Percentiles rank a stretch among this genome's conserved stretches.
phyloP scores from a whole-genome alignment of 345 rosid species.

The Salix koriyanagi region DNA sequence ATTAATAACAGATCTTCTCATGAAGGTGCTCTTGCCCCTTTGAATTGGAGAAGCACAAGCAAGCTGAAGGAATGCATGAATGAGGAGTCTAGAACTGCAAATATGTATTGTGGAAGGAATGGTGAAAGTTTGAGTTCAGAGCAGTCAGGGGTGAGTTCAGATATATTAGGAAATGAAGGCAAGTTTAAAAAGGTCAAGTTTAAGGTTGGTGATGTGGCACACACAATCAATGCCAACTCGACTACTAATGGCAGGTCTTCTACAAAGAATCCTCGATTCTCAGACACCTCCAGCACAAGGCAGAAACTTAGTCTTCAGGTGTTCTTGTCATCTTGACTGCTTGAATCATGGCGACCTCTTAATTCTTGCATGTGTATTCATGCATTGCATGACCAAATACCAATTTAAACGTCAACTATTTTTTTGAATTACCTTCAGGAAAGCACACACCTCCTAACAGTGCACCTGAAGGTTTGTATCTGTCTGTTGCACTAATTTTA shows the following conservation, averaged over 20 bases:
- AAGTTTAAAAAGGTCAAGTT: slow-evolving; percentile 65
- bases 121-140: slow-evolving; percentile 43
- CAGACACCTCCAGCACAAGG: slow-evolving; percentile 28
- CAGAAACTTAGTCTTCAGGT: slow-evolving; percentile 55
- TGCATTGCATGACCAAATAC: neutral
- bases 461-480: neutral
- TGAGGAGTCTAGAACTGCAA: slow-evolving; percentile 16
- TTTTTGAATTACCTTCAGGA: neutral
- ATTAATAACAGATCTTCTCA: slow-evolving; percentile 41
- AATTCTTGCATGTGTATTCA: neutral
- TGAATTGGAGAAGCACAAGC: slow-evolving; percentile 47
- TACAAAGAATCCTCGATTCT: slow-evolving; percentile 28
- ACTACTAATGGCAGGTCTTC: slow-evolving; percentile 47
- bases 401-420: slow-evolving; percentile 6
- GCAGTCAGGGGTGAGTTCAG: slow-evolving; percentile 32
- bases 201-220: slow-evolving; percentile 57
- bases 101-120: slow-evolving; percentile 28
- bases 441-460: neutral
- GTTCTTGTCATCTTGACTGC: slow-evolving; percentile 7
- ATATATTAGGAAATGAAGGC: slow-evolving; percentile 38
- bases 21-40: slow-evolving; percentile 84
- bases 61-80: slow-evolving; percentile 22
- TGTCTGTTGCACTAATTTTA: neutral
- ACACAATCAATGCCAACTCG: slow-evolving; percentile 49
- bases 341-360: neutral